Conservation (phyloP, 176 grass and related monocot species). For the Cocos nucifera region DNA sequence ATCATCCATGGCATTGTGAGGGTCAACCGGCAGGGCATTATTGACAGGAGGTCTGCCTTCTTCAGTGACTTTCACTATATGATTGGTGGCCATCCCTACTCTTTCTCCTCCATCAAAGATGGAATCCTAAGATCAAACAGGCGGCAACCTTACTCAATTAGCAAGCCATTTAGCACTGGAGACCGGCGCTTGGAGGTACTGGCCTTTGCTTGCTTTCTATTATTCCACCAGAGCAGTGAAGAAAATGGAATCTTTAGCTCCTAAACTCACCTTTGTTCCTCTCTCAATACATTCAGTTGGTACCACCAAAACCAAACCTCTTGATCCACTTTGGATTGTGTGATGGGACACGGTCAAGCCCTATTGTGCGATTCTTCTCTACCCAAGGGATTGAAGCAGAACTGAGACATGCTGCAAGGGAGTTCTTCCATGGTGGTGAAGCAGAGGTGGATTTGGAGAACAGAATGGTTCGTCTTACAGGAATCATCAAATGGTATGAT, state of each 20-base stretch:
- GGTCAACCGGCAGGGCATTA: constrained; percentile 48
- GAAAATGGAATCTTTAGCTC: no score
- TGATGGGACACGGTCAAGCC: constrained; percentile 76
- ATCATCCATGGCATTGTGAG: constrained; percentile 66
- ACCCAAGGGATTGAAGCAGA: constrained; percentile 62
- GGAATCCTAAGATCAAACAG: constrained; percentile 79
- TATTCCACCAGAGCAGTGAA: no score
- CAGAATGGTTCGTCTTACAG: constrained; percentile 56
- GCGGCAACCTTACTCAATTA: constrained; percentile 75
- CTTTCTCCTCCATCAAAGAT: constrained; percentile 72
- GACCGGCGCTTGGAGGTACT: constrained; percentile 75
- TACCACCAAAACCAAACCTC: constrained; percentile 44
- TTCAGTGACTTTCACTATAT: constrained; percentile 79
- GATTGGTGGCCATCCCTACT: constrained; percentile 72
- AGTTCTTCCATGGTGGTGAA: constrained; percentile 66
- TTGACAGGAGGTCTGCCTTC: constrained; percentile 54
- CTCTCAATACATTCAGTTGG: constrained; percentile 32
- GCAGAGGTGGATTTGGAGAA: constrained; percentile 72
- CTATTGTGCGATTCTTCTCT: constrained; percentile 73
- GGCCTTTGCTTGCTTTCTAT: neutral
- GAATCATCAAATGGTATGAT: constrained; percentile 80
- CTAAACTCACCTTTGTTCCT: no score
- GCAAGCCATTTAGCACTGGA: constrained; percentile 54
- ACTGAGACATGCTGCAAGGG: constrained; percentile 71
- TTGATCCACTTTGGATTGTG: constrained; percentile 84